Evolutionary conservation across 2,329 filamentous ascomycete species (phyloP).

Genomic region (Aspergillus puulaauensis): DNA sequence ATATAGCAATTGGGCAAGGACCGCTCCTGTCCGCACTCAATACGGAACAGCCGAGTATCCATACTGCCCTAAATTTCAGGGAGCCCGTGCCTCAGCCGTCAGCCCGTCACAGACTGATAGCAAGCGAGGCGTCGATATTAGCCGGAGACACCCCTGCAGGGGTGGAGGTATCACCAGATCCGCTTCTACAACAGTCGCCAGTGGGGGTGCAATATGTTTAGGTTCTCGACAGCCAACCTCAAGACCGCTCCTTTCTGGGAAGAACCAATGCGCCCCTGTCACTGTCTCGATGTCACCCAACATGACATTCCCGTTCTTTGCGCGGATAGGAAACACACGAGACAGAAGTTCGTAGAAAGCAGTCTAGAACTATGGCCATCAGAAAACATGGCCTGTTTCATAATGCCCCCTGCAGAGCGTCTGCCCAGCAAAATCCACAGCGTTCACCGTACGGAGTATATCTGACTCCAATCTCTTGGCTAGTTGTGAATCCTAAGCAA

Average conservation of each 20-base stretch:
- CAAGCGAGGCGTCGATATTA: constrained; percentile 1
- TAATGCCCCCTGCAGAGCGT: not conserved
- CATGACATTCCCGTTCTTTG: not conserved
- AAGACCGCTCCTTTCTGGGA: not conserved
- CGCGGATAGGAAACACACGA: not conserved
- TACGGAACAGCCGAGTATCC: constrained; percentile 2
- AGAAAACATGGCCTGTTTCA: not conserved
- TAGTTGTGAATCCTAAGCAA: not conserved
- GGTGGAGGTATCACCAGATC: constrained; percentile 4
- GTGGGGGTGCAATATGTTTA: not conserved
- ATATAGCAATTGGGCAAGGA: constrained; percentile 10
- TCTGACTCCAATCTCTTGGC: not conserved
- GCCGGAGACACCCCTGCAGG: constrained; percentile 4
- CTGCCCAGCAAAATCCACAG: not conserved
- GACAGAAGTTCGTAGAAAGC: not conserved
- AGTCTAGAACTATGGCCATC: not conserved
- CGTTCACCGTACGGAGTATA: not conserved
- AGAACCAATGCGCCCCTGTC: not conserved
- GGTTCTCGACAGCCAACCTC: not conserved
- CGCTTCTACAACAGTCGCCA: not conserved
- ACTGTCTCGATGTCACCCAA: not conserved
- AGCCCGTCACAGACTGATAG: not conserved
- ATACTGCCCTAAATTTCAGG: constrained; percentile 4
- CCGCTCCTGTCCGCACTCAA: not conserved
- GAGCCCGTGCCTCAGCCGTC: not conserved